Percentiles rank a stretch among this genome's conserved stretches.
phyloP scores from a whole-genome alignment of 768 basidiomycete species.

The Panellus pusillus region DNA sequence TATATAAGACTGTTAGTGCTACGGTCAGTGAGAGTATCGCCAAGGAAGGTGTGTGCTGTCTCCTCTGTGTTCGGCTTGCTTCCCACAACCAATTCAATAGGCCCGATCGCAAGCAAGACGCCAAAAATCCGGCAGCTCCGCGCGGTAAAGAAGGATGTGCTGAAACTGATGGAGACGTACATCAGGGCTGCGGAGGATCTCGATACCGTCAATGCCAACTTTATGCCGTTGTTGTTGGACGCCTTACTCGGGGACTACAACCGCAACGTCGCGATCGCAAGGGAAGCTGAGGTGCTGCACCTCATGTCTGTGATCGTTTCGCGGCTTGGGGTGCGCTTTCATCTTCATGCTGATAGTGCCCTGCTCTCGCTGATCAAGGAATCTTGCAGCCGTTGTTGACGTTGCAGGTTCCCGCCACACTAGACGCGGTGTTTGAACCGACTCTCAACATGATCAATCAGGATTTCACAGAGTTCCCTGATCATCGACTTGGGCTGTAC shows the following conservation, averaged over 20 bases:
- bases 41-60: constrained; percentile 61
- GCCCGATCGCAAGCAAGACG: constrained; percentile 91
- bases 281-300: constrained; percentile 96
- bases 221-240: constrained; percentile 95
- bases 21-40: constrained; percentile 93
- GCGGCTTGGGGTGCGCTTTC: constrained; percentile 75
- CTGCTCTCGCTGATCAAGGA: constrained; percentile 3
- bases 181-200: constrained; percentile 96
- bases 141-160: constrained; percentile 97
- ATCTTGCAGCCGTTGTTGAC: constrained; percentile 72
- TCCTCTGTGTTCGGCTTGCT: neutral
- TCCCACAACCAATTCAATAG: constrained; percentile 37
- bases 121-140: constrained; percentile 92
- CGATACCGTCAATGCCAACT: constrained; percentile 84
- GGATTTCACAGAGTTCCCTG: constrained; percentile 97
- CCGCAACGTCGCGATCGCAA: constrained; percentile 86
- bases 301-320: constrained; percentile 94
- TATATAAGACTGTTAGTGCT: constrained; percentile 95
- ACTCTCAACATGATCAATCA: constrained; percentile 99
- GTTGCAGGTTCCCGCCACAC: constrained; percentile 89
- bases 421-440: constrained; percentile 96
- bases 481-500: constrained; percentile 97
- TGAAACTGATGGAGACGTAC: constrained; percentile 97
- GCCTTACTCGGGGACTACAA: constrained; percentile 96
- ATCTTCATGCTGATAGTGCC: constrained; percentile 3